A percentile compares a stretch with the other conserved stretches of the same genome.
These are phyloP conservation scores for Anisodus acutangulus DNA, from an alignment of 257 asterid species.

Conservation along the genomic window DNA sequence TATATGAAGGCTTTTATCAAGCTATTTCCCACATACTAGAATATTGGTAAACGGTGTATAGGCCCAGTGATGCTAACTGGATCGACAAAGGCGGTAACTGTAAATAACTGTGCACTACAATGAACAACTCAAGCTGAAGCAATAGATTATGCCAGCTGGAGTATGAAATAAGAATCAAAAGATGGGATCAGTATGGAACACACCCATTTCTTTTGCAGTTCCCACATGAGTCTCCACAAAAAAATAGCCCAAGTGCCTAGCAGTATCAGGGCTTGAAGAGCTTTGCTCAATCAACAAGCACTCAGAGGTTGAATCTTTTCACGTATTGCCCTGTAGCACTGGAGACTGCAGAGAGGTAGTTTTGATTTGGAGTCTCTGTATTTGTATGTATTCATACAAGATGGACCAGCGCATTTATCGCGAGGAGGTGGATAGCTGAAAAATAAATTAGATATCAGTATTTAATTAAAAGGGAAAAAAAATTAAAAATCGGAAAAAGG, in stretches of 20 bases:
- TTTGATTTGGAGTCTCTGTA: slow-evolving; percentile 76
- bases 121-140: slow-evolving; percentile 10
- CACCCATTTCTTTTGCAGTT: neutral
- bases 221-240: neutral
- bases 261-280: neutral
- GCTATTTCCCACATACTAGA: neutral
- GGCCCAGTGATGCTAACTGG: slow-evolving; percentile 6
- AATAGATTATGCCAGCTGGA: slow-evolving; percentile 9
- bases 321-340: slow-evolving; percentile 70
- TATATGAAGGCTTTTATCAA: neutral
- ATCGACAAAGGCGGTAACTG: neutral
- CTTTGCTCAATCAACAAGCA: slow-evolving; percentile 49
- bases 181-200: neutral
- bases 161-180: neutral
- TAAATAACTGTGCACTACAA: neutral
- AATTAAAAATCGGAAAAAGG: neutral
- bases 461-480: neutral
- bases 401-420: slow-evolving; percentile 79
- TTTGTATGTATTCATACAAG: slow-evolving; percentile 71
- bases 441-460: slow-evolving; percentile 19
- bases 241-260: neutral
- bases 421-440: slow-evolving; percentile 80
- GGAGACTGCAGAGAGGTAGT: slow-evolving; percentile 83
- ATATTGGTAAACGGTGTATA: slow-evolving; percentile 16
- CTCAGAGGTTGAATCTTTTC: slow-evolving; percentile 43